Base-by-base conservation (phyloP, 2,329 filamentous ascomycete species). In the Colletotrichum liriopes region DNA sequence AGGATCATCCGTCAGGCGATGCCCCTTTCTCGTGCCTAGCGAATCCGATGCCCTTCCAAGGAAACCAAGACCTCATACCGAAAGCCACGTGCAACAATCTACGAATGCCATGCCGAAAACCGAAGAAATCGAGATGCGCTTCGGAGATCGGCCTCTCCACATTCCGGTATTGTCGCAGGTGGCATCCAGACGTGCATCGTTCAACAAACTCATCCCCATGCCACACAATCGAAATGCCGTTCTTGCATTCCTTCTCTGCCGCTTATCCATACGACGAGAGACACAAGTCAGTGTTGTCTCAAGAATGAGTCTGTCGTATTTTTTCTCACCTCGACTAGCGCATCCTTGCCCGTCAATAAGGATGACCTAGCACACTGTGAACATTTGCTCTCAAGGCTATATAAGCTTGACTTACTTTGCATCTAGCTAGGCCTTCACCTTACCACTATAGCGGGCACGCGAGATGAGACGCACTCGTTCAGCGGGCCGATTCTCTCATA, bases 391-490 rank as follows among this genome's bases (percentile, higher is more conserved):
- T 7, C 20, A 9, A n/a, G 20, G 11, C 11, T 12, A 26, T 5
- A 9, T 49, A 49, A 49, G 23, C n/a, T 26, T 23, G n/a, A 49
- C n/a, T 23, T 14, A n/a, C 45, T 5, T 16, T 41, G 45, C 1
- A 49, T 5, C 45, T 23, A 26, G 23, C 23, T 26, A 26, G 26
- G n/a, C 35, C 61, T 39, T 23, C 49, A 52, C 11, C 52, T 35
- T 11, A 3, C 20, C 39, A 2, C 39, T 35, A 18, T 58, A 6
- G 35, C 16, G n/a, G 29, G 23, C 56, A 67, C 29, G 49, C 65
- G 51, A 63, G 23, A 49, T 68, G 20, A 47, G 37, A 49, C 5
- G 35, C 56, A 52, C 16, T 23, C 37, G 23, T 39, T 58, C 5
- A 37, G 41, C 37, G 45, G 65, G 32, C 18, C 54, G 64, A 7